A percentile compares a stretch with the other conserved stretches of the same genome.
These are phyloP conservation scores for Triangularia verruculosa DNA, from an alignment of 2,329 filamentous ascomycete species.

Conservation along the genomic window DNA sequence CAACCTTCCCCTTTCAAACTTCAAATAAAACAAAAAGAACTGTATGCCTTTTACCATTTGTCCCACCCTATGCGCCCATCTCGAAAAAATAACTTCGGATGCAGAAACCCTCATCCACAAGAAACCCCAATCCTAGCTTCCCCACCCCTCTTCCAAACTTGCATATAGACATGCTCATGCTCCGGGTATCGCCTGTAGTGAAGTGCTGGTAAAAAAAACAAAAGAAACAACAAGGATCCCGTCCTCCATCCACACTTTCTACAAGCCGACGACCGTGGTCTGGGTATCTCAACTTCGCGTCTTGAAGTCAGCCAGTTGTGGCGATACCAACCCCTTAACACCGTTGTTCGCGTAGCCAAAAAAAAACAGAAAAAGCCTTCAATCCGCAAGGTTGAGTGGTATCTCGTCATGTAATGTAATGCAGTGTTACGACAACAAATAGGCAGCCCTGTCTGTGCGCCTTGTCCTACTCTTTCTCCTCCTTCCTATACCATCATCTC, in stretches of 20 bases:
- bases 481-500: constrained; percentile 14
- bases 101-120: neutral
- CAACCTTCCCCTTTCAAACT: neutral
- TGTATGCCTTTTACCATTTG: neutral
- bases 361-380: neutral
- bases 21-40: neutral
- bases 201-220: neutral
- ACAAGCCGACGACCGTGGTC: neutral
- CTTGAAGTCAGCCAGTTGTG: neutral
- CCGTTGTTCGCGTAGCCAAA: neutral
- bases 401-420: neutral
- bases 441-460: neutral
- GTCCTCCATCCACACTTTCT: neutral
- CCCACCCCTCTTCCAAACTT: neutral
- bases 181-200: constrained; percentile 2
- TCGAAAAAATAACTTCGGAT: neutral
- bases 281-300: neutral
- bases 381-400: neutral
- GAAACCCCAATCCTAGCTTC: neutral
- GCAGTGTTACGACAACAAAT: neutral
- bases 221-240: neutral
- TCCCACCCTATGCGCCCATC: neutral
- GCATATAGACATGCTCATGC: neutral
- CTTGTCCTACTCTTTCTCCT: neutral
- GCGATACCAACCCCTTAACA: neutral